phyloP scores from a whole-genome alignment of 1,139 yeast genomes.

The Yamadazyma conglobata region DNA sequence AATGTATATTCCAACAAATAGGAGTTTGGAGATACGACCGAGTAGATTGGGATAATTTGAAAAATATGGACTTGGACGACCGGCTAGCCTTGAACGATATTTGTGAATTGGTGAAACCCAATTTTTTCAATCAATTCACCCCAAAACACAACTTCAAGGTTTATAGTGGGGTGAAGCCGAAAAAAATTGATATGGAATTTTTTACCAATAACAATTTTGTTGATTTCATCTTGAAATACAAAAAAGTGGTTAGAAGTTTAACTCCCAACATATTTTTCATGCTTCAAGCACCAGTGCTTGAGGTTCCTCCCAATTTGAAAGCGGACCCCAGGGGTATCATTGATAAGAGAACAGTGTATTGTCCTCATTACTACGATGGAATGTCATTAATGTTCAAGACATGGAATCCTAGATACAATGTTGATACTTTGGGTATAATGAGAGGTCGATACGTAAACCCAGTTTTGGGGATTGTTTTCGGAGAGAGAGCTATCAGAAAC shows the following conservation, averaged over 20 bases:
- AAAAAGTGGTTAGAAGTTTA: conserved; percentile 43
- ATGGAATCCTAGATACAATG: conserved; percentile 76
- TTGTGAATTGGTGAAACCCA: conserved; percentile 29
- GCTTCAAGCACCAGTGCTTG: conserved; percentile 81
- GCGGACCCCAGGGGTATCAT: conserved; percentile 47
- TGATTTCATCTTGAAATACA: conserved; percentile 52
- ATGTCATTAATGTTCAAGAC: conserved; percentile 85
- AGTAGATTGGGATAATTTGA: conserved; percentile 21
- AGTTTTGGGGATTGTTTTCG: conserved; percentile 71
- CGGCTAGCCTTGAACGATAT: conserved; percentile 31
- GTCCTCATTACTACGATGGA: conserved; percentile 94
- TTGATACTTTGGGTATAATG: conserved; percentile 88
- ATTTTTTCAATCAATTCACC: conserved; percentile 29
- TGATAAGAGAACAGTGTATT: conserved; percentile 65
- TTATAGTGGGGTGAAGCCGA: conserved; percentile 23
- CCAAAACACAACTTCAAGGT: conserved; percentile 20
- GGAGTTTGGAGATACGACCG: conserved; percentile 64
- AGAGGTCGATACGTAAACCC: conserved; percentile 75
- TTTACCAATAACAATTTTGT: conserved; percentile 65
- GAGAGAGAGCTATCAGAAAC: conserved; percentile 72
- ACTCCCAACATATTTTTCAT: conserved; percentile 52
- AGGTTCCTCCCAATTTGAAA: conserved; percentile 67
- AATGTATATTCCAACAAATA: conserved; percentile 74
- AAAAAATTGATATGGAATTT: conserved; percentile 47
- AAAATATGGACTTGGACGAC: conserved; percentile 20